These are phyloP conservation scores for Aureobasidium pullulans DNA, from an alignment of 2,329 filamentous ascomycete genomes.

Conservation along the genomic window DNA sequence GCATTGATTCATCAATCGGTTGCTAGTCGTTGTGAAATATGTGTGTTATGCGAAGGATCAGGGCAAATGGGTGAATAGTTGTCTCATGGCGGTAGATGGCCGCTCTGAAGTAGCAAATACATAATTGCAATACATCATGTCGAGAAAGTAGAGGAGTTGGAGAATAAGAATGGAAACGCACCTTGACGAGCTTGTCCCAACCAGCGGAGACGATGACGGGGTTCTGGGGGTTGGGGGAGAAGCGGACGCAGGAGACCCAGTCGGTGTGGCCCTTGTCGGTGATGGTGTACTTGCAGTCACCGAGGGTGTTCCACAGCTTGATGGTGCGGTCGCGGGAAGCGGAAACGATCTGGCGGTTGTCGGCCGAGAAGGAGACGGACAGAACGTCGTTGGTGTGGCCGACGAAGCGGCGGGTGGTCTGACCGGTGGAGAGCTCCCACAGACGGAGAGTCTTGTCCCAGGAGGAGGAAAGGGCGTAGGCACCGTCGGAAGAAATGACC, in stretches of 20 bases:
- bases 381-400: slow-evolving; percentile 99
- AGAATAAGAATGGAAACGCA: slow-evolving; percentile 45
- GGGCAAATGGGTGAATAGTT: slow-evolving; percentile 77
- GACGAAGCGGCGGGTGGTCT: slow-evolving; percentile 95
- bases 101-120: slow-evolving; percentile 99
- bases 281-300: slow-evolving; percentile 99
- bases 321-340: slow-evolving; percentile 97
- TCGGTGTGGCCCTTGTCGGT: slow-evolving; percentile 99
- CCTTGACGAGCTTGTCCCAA: slow-evolving; percentile 99
- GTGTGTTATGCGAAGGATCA: slow-evolving; percentile 47
- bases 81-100: slow-evolving; percentile 79
- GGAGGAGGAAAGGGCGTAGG: slow-evolving; percentile 95
- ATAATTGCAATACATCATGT: slow-evolving; percentile 91
- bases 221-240: slow-evolving; percentile 99
- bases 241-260: slow-evolving; percentile 99
- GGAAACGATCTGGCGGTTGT: slow-evolving; percentile 99
- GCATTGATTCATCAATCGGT: slow-evolving; percentile 1
- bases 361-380: slow-evolving; percentile 99
- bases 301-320: slow-evolving; percentile 99
- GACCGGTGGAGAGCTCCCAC: slow-evolving; percentile 96
- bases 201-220: slow-evolving; percentile 97
- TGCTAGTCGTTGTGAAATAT: background rate
- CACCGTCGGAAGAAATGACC: slow-evolving; percentile 99
- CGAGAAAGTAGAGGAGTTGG: slow-evolving; percentile 20
- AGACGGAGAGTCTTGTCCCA: slow-evolving; percentile 99